A percentile compares a stretch with the other conserved stretches of the same genome.
phyloP scores from a whole-genome alignment of 345 rosid species.

The Sisymbrium irio region DNA sequence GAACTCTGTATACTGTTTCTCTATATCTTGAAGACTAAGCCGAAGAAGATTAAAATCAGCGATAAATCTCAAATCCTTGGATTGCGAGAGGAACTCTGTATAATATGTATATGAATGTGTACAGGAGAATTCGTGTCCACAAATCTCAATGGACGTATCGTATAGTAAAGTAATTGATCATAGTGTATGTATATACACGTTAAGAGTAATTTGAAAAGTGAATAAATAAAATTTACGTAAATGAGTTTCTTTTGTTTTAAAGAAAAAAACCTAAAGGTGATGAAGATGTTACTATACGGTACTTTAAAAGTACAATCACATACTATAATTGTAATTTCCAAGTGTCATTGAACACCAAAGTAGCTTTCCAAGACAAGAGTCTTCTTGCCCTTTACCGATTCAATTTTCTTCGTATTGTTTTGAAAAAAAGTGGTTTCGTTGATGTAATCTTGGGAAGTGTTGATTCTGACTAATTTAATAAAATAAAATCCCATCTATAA shows the following conservation, averaged over 20 bases:
- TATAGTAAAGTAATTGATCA: constrained; percentile 5
- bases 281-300: too few relatives aligned
- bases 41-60: constrained; percentile 2
- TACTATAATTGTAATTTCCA: background rate
- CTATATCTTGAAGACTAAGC: constrained; percentile 4
- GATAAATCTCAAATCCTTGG: background rate
- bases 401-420: background rate
- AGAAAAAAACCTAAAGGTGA: too few relatives aligned
- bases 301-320: background rate
- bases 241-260: too few relatives aligned
- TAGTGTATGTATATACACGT: background rate
- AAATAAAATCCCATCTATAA: constrained; percentile 3
- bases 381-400: background rate
- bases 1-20: background rate
- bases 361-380: constrained; percentile 15
- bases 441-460: constrained; percentile 1
- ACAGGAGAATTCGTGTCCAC: background rate
- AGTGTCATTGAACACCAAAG: constrained; percentile 4
- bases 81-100: background rate
- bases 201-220: background rate
- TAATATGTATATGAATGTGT: background rate
- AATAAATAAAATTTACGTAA: background rate
- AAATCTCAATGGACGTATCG: constrained; percentile 1
- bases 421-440: background rate
- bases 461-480: background rate